These are phyloP conservation scores for Suhomyces faveliae DNA, from an alignment of 805 yeast genomes.

Conservation along the genomic window DNA sequence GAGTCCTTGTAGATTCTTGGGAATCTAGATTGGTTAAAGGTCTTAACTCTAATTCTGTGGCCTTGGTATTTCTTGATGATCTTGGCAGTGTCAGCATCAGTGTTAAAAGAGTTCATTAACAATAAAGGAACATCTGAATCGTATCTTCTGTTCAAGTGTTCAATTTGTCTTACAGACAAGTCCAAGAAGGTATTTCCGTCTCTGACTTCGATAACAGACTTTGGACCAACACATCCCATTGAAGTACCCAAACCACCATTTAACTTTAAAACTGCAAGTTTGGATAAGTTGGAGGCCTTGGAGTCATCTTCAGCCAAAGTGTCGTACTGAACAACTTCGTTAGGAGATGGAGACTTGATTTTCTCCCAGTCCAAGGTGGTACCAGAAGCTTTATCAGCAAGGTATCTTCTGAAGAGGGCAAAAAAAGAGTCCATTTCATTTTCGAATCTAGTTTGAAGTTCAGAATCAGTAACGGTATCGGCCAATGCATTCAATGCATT, in stretches of 20 bases:
- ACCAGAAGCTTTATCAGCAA: constrained; percentile 85
- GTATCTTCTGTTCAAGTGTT: constrained; percentile 84
- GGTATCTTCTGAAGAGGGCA: constrained; percentile 87
- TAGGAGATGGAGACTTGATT: constrained; percentile 85
- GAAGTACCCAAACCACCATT: constrained; percentile 99
- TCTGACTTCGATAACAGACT: constrained; percentile 96
- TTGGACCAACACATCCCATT: constrained; percentile 99
- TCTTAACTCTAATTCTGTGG: constrained; percentile 89
- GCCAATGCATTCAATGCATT: constrained; percentile 87
- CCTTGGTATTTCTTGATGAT: constrained; percentile 96
- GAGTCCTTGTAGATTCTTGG: constrained; percentile 96
- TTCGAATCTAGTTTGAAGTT: constrained; percentile 62
- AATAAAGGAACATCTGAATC: constrained; percentile 93
- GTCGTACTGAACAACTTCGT: constrained; percentile 83
- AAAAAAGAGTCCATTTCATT: constrained; percentile 93
- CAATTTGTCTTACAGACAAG: constrained; percentile 94
- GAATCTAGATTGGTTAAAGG: constrained; percentile 96
- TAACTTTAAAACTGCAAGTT: constrained; percentile 91
- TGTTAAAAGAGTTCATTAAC: constrained; percentile 98
- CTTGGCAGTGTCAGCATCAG: constrained; percentile 91
- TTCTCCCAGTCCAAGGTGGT: constrained; percentile 90
- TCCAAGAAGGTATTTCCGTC: constrained; percentile 98
- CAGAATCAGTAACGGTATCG: constrained; percentile 66
- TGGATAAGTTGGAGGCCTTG: constrained; percentile 54
- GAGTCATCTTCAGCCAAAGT: constrained; percentile 36